Conservation (phyloP, 1,139 yeast genomes). For the Scheffersomyces insectosa region DNA sequence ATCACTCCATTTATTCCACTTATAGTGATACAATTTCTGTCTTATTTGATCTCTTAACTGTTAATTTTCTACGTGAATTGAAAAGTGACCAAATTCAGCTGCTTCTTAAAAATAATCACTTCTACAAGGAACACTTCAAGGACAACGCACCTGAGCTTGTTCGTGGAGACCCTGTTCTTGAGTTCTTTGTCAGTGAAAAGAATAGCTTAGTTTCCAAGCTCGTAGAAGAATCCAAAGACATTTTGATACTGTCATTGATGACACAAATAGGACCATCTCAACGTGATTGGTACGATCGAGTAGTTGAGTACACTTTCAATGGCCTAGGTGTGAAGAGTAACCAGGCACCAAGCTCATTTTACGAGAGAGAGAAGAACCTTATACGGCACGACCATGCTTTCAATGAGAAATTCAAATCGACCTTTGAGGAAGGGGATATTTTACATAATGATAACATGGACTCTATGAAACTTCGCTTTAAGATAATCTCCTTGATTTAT, state of each 20-base stretch:
- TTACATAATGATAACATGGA: conserved; percentile 23
- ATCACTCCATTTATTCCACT: conserved; percentile 24
- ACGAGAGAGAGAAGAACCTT: conserved; percentile 26
- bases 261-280: conserved; percentile 18
- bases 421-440: conserved; percentile 1
- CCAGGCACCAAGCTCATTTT: conserved; percentile 28
- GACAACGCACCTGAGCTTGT: neutral
- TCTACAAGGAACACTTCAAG: too few relatives aligned
- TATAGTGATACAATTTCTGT: conserved; percentile 19
- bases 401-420: conserved; percentile 8
- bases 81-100: conserved; percentile 3
- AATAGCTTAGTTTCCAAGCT: neutral
- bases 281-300: conserved; percentile 33
- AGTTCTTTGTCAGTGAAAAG: conserved; percentile 2
- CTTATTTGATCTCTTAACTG: conserved; percentile 23
- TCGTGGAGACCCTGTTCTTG: neutral
- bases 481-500: conserved; percentile 21
- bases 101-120: neutral
- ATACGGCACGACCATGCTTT: conserved; percentile 18
- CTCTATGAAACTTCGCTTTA: conserved; percentile 30
- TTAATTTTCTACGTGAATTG: conserved; percentile 17
- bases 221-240: conserved; percentile 2
- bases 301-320: conserved; percentile 28
- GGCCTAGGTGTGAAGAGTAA: conserved; percentile 23
- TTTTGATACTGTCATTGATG: conserved; percentile 15